These are phyloP conservation scores for Talaromyces sp. DNA, from an alignment of 2,329 filamentous ascomycete species.

Conservation along the genomic window DNA sequence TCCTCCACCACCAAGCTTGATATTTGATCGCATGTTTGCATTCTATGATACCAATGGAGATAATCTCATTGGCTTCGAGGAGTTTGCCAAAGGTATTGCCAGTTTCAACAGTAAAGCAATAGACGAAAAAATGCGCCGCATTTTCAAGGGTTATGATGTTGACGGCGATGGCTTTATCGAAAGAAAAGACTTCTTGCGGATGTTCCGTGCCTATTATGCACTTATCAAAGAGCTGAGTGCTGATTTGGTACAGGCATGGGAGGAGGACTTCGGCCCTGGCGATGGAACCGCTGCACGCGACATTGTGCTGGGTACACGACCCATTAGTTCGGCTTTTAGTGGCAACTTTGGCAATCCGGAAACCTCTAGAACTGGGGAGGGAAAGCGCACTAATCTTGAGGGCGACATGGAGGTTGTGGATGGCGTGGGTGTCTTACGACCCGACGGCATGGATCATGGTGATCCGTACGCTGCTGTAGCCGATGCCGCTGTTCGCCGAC, in stretches of 20 bases:
- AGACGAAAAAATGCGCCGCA: slow-evolving; percentile 64
- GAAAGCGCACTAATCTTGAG: slow-evolving; percentile 60
- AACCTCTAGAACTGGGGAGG: slow-evolving; percentile 58
- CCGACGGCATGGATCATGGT: slow-evolving; percentile 58
- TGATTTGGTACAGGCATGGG: slow-evolving; percentile 73
- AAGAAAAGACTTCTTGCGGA: slow-evolving; percentile 79
- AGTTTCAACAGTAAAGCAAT: slow-evolving; percentile 56
- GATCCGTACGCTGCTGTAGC: slow-evolving; percentile 59
- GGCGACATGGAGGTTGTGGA: slow-evolving; percentile 64
- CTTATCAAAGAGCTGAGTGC: slow-evolving; percentile 85
- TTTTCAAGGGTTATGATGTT: slow-evolving; percentile 88
- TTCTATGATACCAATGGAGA: slow-evolving; percentile 93
- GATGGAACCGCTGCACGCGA: slow-evolving; percentile 61
- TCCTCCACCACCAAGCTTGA: slow-evolving; percentile 76
- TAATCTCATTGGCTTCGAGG: slow-evolving; percentile 83
- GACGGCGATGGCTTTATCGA: slow-evolving; percentile 82
- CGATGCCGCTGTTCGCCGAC: slow-evolving; percentile 40
- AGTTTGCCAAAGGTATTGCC: slow-evolving; percentile 81
- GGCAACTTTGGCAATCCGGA: slow-evolving; percentile 64
- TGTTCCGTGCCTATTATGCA: slow-evolving; percentile 89
- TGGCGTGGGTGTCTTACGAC: slow-evolving; percentile 57
- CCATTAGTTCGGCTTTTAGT: slow-evolving; percentile 73
- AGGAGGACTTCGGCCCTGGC: slow-evolving; percentile 71
- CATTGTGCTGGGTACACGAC: slow-evolving; percentile 69
- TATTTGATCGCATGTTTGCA: slow-evolving; percentile 93